Percentiles rank a stretch among this genome's conserved stretches.
Evolutionary conservation across 768 basidiomycete genomes (phyloP).

Genomic region (Tricholoma terreum): DNA sequence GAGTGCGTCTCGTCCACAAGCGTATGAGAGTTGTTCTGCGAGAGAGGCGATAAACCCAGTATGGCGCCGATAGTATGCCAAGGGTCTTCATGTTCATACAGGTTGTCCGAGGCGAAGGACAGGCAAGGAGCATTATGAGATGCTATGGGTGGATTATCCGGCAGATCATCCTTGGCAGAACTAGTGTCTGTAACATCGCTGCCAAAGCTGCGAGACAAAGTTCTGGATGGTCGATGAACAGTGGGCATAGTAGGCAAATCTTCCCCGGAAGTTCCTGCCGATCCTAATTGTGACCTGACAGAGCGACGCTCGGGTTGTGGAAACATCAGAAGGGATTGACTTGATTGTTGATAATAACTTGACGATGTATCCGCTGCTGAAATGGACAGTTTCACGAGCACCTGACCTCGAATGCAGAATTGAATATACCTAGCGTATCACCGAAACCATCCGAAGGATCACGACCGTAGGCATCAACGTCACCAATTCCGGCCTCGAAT

Average conservation of each 20-base stretch:
- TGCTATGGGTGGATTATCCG: neutral
- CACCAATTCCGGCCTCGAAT: slow-evolving; percentile 6
- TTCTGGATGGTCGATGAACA: neutral
- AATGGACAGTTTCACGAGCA: neutral
- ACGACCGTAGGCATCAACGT: too few species aligned
- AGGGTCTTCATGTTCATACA: slow-evolving; percentile 43
- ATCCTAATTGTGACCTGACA: neutral
- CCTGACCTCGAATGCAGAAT: neutral
- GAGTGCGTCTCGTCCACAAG: neutral
- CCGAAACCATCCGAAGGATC: neutral
- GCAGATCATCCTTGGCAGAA: neutral
- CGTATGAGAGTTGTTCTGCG: neutral
- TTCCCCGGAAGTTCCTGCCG: neutral
- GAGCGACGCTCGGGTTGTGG: neutral
- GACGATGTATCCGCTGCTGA: neutral
- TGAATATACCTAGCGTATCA: neutral
- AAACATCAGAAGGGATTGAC: neutral
- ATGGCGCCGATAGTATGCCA: slow-evolving; percentile 44
- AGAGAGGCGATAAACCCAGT: slow-evolving; percentile 28
- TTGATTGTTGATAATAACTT: neutral
- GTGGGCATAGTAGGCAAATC: neutral
- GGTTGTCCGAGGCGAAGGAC: slow-evolving; percentile 10
- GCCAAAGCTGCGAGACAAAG: neutral
- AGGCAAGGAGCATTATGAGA: neutral
- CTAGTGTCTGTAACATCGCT: neutral